Evolutionary conservation across 768 basidiomycete genomes (phyloP).

Genomic region (Pisolithus tinctorius): DNA sequence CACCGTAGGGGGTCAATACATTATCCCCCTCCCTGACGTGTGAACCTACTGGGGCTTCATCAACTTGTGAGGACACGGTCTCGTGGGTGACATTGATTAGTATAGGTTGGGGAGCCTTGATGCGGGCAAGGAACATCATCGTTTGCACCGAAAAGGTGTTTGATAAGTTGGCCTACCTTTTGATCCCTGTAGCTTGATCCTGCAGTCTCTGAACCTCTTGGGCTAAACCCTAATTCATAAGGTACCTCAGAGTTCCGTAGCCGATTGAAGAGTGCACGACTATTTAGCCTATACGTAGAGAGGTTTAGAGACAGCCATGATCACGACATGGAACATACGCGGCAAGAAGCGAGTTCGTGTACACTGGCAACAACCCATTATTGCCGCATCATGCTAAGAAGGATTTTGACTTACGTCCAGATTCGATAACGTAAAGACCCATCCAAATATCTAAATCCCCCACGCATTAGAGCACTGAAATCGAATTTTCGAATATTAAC

Average conservation of each 20-base stretch:
- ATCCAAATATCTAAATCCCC: neutral
- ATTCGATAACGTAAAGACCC: neutral
- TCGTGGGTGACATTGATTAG: neutral
- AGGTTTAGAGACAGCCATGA: neutral
- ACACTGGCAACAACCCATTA: neutral
- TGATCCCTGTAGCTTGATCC: neutral
- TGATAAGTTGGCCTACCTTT: neutral
- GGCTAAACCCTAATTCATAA: neutral
- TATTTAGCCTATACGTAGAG: neutral
- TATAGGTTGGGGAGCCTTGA: neutral
- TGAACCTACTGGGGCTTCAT: neutral
- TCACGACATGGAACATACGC: neutral
- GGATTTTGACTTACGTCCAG: neutral
- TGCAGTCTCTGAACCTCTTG: neutral
- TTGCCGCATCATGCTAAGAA: neutral
- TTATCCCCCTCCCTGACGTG: neutral
- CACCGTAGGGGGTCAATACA: neutral
- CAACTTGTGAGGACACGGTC: neutral
- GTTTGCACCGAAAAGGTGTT: neutral
- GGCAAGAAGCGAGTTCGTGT: neutral
- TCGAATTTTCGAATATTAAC: neutral
- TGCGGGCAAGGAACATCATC: neutral
- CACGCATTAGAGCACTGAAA: neutral
- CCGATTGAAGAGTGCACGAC: neutral
- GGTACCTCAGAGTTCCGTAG: neutral